Conservation (phyloP, 805 yeast genomes). For the Jamesozyma lodderae region DNA sequence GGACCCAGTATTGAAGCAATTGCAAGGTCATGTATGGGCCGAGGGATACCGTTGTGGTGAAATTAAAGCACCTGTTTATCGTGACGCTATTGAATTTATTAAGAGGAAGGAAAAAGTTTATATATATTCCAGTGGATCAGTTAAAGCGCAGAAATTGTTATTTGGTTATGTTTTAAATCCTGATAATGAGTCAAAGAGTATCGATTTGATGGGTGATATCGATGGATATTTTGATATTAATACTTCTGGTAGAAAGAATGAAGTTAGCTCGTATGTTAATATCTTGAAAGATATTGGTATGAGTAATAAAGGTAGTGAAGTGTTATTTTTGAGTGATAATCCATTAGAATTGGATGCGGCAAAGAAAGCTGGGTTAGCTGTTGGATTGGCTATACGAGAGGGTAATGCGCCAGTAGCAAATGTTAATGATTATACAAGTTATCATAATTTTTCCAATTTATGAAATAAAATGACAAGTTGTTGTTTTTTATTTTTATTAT, state of each 20-base stretch:
- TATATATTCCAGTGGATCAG: constrained; percentile 85
- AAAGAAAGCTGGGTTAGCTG: constrained; percentile 46
- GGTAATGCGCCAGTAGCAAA: constrained; percentile 52
- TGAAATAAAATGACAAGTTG: neutral
- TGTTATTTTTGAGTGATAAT: constrained; percentile 74
- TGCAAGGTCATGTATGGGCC: constrained; percentile 82
- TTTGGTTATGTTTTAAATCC: constrained; percentile 51
- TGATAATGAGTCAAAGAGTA: constrained; percentile 19
- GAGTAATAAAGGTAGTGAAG: constrained; percentile 20
- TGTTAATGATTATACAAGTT: constrained; percentile 2
- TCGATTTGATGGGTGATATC: constrained; percentile 46
- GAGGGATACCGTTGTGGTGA: constrained; percentile 71
- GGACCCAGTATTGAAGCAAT: constrained; percentile 62
- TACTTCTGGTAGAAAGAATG: constrained; percentile 68
- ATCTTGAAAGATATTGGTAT: constrained; percentile 40
- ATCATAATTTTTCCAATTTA: constrained; percentile 5
- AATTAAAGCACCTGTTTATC: constrained; percentile 65
- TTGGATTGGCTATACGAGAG: constrained; percentile 56
- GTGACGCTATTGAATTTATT: constrained; percentile 59
- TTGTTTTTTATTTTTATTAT: neutral
- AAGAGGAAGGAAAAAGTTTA: constrained; percentile 41
- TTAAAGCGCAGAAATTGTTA: constrained; percentile 74
- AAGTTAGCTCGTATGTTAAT: constrained; percentile 44
- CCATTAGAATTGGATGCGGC: constrained; percentile 74
- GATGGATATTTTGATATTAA: constrained; percentile 77